Base-by-base conservation (phyloP, 2,329 filamentous ascomycete species). In the Colletotrichum higginsianum region DNA sequence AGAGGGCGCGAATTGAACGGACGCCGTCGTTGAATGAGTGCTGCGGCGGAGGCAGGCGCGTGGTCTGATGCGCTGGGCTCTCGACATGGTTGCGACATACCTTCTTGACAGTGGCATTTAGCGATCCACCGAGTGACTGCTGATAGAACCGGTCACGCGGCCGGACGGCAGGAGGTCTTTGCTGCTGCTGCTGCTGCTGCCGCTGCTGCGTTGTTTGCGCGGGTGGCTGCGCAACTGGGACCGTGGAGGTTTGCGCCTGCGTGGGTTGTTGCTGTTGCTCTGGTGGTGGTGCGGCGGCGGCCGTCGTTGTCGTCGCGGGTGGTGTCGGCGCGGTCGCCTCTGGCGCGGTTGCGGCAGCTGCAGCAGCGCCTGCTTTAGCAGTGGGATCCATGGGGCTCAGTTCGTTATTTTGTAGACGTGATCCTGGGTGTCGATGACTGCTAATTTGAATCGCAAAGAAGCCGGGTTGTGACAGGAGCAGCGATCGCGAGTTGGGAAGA, bases 21-120 rank as follows among this genome's bases (percentile, higher is more conserved):
- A 26, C 18, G 21, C 44, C 5, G n/a, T 35, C 6, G 52, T 30
- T 42, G 13, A 50, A 52, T 61, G 56, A 40, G n/a, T 4, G 44
- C 40, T 47, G 49, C 30, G 55, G 52, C 44, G 53, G 11, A 38
- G 18, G 16, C 15, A 40, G 46, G 56, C 67, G 70, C 61, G 67
- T 72, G 66, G 66, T 71, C 61, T 69, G 69, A 72, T 72, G 66
- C 66, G 69, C 47, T 53, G n/a, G 23, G 65, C 21, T 60, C 21
- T 60, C 21, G 30, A 26, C 21, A 11, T 47, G 61, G 55, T 56
- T 64, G 63, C 57, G 53, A 78, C 84, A 79, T 86, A 94, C 92
- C 88, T 93, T 85, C 80, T 94, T 94, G 73, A 95, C 88, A 73
- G 85, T 85, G 66, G 84, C 85, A 78, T 94, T 90, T 57, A 93